Evolutionary conservation across 495 filamentous ascomycete species (phyloP), one percentile per base, ranked within the genome.

Genomic region (Xylaria curta): DNA sequence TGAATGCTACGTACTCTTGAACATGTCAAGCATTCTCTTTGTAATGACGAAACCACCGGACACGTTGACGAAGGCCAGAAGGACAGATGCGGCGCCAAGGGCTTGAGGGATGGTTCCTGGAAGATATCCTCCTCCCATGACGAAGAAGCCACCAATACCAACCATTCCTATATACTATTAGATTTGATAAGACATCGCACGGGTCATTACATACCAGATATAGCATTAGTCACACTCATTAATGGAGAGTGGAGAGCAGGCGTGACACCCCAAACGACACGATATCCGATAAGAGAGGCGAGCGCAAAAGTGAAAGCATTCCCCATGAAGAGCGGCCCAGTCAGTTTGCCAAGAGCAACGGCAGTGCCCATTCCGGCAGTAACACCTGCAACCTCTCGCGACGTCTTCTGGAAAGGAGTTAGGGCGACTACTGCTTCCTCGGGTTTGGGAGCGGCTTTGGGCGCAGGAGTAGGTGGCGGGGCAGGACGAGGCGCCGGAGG

Each of bases 21-120:
- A 95, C 93, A 95, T 95, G 76, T 95, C 92, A n/a, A 95, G 85
- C 93, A 95, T 95, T 74, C 93, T 89, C 80, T 94, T 94, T 4
- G 92, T 93, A 61, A 95, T 91, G 19, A 94, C 91, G 75, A 95
- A 95, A 1, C 93, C 93, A 26, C 93, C 93, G 13, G 90, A 90
- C 6, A 95, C 87, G 78, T 95, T 95, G 69, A 94, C 91, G 76
- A 93, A 95, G 9, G 93, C 92, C 51, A 95, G 80, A 4, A 94
- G 86, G 13, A 95, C 93, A 13, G 92, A 94, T 0, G 86, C 80
- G n/a, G 93, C 90, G 64, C 93, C 93, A 46, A 95, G 85, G 2
- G 81, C 81, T 78, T 95, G 92, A 1, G 93, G 93, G n/a, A 94
- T 80, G 1, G 91, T 93, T 68, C 89, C 87, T 0, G 93, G 93